Base-by-base conservation (phyloP, 441 rosid genomes). In the Populus hybrid region DNA sequence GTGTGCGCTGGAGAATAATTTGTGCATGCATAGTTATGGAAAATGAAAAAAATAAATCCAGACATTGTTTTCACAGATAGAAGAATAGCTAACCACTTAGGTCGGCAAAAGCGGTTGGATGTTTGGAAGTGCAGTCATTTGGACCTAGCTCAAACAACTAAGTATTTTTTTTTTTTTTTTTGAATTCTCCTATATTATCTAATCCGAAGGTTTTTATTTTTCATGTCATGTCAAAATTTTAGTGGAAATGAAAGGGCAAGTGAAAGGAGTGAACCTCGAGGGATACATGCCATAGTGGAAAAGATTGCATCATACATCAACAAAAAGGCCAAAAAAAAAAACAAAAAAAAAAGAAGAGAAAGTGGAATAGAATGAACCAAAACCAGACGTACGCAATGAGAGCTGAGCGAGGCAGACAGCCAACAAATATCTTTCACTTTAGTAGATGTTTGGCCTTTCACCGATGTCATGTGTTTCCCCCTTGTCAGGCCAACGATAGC, bases 371-470 rank as follows among this genome's bases (percentile, higher is more conserved):
- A 72, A 10, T 69, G 63, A 75, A 80, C 16, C 38, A 70, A 35
- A 72, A 80, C 73, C 16, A 77, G 34, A 28, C 71, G 14, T 30
- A 7, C 32, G 21, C 3, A 14, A 8, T 14, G 78, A 21, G 10
- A 4, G 20, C 18, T 68, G 61, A 69, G 77, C 40, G 64, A 74
- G n/a, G 64, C 77, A 73, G 67, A 64, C 59, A 73, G 14, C 42
- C 77, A 50, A 68, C 79, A 67, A 59, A 61, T 16, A 72, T 68
- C 70, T 76, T 72, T 76, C 72, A 63, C 71, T 81, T 81, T 77
- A 61, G 6, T n/a, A 9, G 34, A 53, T 42, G 75, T 81, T 61
- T 20, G 53, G 63, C 3, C n/a, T 57, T 57, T 57, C 23, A 57
- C 9, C 23, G 21, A 7, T 57, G 10, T 57, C 10, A 57, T 18